Conservation (phyloP, 2,329 filamentous ascomycete species). For the Calonectria pteridis region DNA sequence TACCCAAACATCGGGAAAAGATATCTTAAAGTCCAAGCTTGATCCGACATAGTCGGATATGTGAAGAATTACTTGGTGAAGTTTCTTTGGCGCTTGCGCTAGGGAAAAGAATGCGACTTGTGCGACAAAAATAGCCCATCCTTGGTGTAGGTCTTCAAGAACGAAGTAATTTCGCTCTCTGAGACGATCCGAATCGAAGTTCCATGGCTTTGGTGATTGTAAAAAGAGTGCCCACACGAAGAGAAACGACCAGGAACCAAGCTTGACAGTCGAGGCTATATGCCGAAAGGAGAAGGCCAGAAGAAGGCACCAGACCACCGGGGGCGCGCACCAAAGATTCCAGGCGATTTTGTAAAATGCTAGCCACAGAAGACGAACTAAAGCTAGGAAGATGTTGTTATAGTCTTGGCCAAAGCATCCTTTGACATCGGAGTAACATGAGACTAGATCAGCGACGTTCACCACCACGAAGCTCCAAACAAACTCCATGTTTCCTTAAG, state of each 20-base stretch:
- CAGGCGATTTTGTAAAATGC: background rate
- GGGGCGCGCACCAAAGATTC: background rate
- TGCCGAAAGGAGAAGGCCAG: conserved; percentile 10
- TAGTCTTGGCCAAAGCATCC: conserved; percentile 28
- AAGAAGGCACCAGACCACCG: conserved; percentile 14
- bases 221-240: conserved; percentile 13
- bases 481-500: background rate
- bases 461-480: background rate
- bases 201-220: background rate
- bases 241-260: background rate
- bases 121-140: background rate
- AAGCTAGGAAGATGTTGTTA: conserved; percentile 20
- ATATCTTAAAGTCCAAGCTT: conserved; percentile 14
- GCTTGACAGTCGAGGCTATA: background rate
- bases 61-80: background rate
- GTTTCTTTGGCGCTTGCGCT: background rate
- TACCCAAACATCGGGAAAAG: conserved; percentile 6
- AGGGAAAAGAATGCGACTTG: conserved; percentile 1
- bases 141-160: background rate
- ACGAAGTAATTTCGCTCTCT: background rate
- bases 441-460: background rate
- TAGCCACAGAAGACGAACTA: conserved; percentile 2
- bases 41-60: background rate
- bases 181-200: background rate
- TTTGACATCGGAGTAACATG: conserved; percentile 14